These are phyloP conservation scores for Cryphonectria japonica DNA, from an alignment of 2,329 filamentous ascomycete species.

Conservation along the genomic window DNA sequence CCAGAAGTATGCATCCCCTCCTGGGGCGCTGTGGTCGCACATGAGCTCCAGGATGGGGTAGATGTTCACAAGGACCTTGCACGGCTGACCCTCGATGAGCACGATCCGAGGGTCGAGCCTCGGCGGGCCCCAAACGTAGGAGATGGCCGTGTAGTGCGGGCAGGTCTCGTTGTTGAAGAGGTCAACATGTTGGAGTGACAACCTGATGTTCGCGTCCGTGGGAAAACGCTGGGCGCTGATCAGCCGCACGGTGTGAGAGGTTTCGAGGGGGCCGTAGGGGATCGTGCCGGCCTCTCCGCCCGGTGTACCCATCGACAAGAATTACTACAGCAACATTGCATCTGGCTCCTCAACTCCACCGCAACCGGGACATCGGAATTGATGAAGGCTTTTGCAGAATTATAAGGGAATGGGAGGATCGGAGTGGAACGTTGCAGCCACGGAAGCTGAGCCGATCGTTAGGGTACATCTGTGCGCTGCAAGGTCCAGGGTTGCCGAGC, in stretches of 20 bases:
- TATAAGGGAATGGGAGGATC: not conserved
- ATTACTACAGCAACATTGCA: not conserved
- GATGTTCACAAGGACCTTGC: not conserved
- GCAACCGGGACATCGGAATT: not conserved
- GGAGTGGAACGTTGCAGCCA: not conserved
- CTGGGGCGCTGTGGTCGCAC: not conserved
- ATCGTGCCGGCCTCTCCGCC: not conserved
- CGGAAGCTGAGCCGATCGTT: not conserved
- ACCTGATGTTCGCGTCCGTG: not conserved
- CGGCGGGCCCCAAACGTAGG: constrained; percentile 5
- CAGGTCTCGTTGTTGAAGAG: not conserved
- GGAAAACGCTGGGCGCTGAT: not conserved
- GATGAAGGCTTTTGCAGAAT: not conserved
- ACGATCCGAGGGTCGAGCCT: not conserved
- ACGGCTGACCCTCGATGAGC: not conserved
- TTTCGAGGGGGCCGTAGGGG: not conserved
- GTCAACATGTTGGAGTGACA: not conserved
- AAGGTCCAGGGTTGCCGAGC: not conserved
- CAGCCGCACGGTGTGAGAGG: constrained; percentile 8
- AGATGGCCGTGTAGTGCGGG: not conserved
- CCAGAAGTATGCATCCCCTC: constrained; percentile 3
- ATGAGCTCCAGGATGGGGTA: constrained; percentile 11
- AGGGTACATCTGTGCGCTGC: not conserved
- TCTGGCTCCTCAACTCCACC: not conserved
- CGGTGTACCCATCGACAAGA: not conserved